Conservation (phyloP, 352 stramenopile genomes). For the Aphanomyces invadans region DNA sequence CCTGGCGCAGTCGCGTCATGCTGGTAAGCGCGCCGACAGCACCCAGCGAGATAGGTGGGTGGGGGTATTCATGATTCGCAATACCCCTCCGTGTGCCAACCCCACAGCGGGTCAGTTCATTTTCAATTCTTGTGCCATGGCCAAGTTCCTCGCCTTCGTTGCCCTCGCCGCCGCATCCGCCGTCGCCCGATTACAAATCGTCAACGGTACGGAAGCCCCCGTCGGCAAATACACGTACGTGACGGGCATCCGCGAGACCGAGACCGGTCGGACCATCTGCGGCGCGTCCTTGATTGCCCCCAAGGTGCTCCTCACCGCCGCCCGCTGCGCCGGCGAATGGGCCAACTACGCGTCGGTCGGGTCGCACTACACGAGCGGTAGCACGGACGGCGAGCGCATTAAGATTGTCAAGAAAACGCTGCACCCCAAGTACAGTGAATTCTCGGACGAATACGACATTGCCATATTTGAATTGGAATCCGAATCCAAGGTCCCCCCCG, state of each 20-base stretch:
- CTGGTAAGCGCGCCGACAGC: too few species aligned
- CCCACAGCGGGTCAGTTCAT: not conserved
- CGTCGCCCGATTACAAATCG: not conserved
- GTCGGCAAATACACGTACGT: constrained; percentile 36
- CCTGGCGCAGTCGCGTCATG: too few species aligned
- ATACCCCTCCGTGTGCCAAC: not conserved
- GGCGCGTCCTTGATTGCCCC: constrained; percentile 56
- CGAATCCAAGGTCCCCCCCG: constrained; percentile 33
- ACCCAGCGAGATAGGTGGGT: too few species aligned
- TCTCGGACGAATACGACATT: constrained; percentile 48
- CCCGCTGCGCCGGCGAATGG: constrained; percentile 35
- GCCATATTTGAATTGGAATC: constrained; percentile 43
- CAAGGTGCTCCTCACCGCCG: constrained; percentile 55
- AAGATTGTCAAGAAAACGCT: constrained; percentile 37
- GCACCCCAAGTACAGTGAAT: constrained; percentile 41
- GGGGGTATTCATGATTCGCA: not conserved
- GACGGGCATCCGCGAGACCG: constrained; percentile 35
- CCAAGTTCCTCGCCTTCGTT: not conserved
- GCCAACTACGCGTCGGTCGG: constrained; percentile 44
- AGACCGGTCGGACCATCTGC: constrained; percentile 38
- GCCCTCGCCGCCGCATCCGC: not conserved
- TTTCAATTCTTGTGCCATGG: not conserved
- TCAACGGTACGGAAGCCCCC: constrained; percentile 7
- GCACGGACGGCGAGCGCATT: constrained; percentile 40
- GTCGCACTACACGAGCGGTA: constrained; percentile 41